Base-by-base conservation (phyloP, 139 green algal genomes). In the Auxenochlorella pyrenoidosa region DNA sequence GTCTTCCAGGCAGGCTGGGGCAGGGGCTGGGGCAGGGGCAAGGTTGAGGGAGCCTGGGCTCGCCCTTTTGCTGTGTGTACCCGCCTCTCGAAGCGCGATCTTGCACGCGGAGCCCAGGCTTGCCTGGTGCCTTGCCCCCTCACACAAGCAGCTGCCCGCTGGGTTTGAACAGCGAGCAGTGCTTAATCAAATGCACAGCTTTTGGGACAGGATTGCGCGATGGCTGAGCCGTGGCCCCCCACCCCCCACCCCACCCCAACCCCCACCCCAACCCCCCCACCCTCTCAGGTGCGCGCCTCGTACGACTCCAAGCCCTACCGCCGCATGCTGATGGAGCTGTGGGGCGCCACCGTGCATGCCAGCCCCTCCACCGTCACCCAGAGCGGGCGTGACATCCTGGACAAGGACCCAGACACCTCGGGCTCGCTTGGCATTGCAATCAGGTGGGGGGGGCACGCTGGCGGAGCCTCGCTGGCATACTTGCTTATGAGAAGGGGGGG, bases 301-400 rank as follows among this genome's bases (percentile, higher is more conserved):
- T 91, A 87, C 73, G 88, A 91, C 78, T 78, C 75, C 43, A 91
- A 91, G 70, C 88, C 88, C 34, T 89, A 91, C 88, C 76, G 88
- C 32, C 87, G 87, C 51, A 89, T 87, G n/a, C 84, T 91, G 72
- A 91, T 91, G 88, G 75, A 91, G 83, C 63, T 75, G 30, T 86
- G 88, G 84, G 84, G 75, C 51, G 77, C 73, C 41, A 87, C 88
- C 21, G 76, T 89, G 41, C 88, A 89, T 41, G n/a, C 84, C 58
- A 85, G 44, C 28, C 84, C 78, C 68, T 83, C 44, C 32, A 8
- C 4, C 28, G 15, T 86, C 21, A 87, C 88, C n/a, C 60, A 73
- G 34, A 81, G 59, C 16, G 78, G 78, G 30, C 68, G 76, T 26
- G 88, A 87, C 36, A 86, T 91, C 5, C 83, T 91, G 41, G 83